phyloP scores from a whole-genome alignment of 495 filamentous ascomycete species.

The Aspergillus leporis region DNA sequence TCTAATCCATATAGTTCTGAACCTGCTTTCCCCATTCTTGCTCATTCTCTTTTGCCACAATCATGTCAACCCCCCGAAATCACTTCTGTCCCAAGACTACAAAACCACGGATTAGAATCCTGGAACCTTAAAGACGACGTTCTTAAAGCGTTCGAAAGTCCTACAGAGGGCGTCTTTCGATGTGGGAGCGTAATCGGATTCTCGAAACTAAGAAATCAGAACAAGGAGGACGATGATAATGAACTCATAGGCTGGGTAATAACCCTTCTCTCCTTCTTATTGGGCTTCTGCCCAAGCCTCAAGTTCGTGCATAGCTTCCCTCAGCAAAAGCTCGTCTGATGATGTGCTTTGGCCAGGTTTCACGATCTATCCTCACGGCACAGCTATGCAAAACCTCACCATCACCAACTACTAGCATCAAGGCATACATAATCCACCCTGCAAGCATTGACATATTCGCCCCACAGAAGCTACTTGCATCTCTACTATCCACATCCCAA shows the following conservation, averaged over 20 bases:
- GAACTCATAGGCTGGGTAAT: slow-evolving; percentile 39
- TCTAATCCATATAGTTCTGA: slow-evolving; percentile 29
- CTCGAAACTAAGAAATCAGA: slow-evolving; percentile 33
- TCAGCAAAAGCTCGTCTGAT: background rate
- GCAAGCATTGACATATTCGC: slow-evolving; percentile 81
- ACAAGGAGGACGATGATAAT: slow-evolving; percentile 29
- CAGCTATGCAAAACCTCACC: slow-evolving; percentile 17
- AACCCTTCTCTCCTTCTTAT: background rate
- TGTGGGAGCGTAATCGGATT: slow-evolving; percentile 39
- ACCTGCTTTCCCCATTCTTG: slow-evolving; percentile 39
- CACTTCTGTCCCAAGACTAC: background rate
- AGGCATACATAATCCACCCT: slow-evolving; percentile 60
- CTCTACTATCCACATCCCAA: slow-evolving; percentile 22
- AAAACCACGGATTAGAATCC: slow-evolving; percentile 5
- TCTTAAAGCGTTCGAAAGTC: slow-evolving; percentile 22
- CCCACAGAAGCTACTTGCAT: slow-evolving; percentile 63
- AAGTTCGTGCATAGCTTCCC: background rate
- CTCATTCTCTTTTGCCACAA: slow-evolving; percentile 30
- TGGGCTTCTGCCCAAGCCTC: background rate
- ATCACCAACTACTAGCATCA: slow-evolving; percentile 13
- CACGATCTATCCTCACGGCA: slow-evolving; percentile 24
- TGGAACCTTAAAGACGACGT: slow-evolving; percentile 39
- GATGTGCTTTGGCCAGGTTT: slow-evolving; percentile 16
- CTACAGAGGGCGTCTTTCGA: slow-evolving; percentile 26
- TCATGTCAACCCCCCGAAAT: background rate